Conservation (phyloP, 2,329 filamentous ascomycete species). For the Camptophora hylomeconis region DNA sequence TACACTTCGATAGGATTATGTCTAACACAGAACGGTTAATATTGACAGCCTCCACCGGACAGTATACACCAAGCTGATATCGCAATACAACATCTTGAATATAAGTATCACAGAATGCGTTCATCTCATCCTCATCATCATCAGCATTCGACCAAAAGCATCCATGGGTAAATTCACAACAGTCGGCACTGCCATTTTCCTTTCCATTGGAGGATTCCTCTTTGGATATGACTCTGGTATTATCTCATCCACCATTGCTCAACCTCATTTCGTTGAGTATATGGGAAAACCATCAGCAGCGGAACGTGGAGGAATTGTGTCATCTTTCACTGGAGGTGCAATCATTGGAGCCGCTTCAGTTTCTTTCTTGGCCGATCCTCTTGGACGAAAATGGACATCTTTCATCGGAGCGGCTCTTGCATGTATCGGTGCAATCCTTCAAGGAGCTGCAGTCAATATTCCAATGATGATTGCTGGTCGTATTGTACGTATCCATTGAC, state of each 20-base stretch:
- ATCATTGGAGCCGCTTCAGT: constrained; percentile 9
- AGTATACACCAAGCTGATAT: no score
- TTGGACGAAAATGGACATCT: constrained; percentile 6
- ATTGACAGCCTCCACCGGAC: no score
- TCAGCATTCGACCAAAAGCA: constrained; percentile 66
- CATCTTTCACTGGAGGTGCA: constrained; percentile 25
- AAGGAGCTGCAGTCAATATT: constrained; percentile 24
- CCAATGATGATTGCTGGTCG: constrained; percentile 37
- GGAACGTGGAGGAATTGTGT: constrained; percentile 23
- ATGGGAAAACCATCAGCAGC: constrained; percentile 14
- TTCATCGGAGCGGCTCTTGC: constrained; percentile 4
- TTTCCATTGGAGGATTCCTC: constrained; percentile 18
- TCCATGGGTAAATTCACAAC: no score
- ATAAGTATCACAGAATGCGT: no score
- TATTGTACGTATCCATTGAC: no score
- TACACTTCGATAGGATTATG: no score
- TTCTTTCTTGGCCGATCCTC: constrained; percentile 3
- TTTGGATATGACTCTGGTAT: constrained; percentile 24
- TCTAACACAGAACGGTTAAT: no score
- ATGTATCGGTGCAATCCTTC: constrained; percentile 20
- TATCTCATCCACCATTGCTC: constrained; percentile 21
- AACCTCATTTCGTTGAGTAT: constrained; percentile 19
- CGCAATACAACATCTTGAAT: no score
- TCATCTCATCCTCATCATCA: no score
- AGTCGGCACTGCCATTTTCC: no score